Conservation (phyloP, 179 eudicot species). For the Drosera spatulata region DNA sequence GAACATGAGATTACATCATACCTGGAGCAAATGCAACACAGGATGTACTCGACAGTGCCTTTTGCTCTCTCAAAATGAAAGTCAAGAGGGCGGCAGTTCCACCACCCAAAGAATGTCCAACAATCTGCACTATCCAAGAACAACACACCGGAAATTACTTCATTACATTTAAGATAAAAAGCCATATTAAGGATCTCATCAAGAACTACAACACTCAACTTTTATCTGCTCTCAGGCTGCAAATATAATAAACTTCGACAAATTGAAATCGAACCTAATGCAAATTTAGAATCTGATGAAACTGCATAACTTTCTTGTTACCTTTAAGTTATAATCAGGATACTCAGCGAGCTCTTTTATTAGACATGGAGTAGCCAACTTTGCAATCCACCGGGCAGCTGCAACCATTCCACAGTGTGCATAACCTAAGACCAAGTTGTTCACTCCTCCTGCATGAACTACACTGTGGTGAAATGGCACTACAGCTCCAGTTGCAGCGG, state of each 20-base stretch:
- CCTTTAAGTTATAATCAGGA: constrained; percentile 79
- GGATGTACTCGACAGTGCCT: constrained; percentile 71
- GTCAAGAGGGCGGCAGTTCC: constrained; percentile 97
- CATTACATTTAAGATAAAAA: neutral
- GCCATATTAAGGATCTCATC: neutral
- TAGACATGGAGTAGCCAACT: constrained; percentile 78
- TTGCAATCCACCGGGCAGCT: constrained; percentile 99
- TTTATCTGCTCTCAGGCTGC: no score
- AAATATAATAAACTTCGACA: no score
- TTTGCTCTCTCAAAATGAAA: constrained; percentile 74
- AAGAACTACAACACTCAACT: no score
- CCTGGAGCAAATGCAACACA: constrained; percentile 99
- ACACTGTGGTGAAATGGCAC: constrained; percentile 97
- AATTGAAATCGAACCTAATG: no score
- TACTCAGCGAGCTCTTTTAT: constrained; percentile 45
- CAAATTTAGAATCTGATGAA: neutral
- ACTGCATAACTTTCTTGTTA: constrained; percentile 8
- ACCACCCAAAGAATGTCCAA: constrained; percentile 98
- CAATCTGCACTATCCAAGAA: constrained; percentile 44
- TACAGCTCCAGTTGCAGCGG: constrained; percentile 97
- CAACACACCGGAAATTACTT: neutral
- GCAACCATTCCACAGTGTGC: constrained; percentile 99
- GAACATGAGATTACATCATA: neutral
- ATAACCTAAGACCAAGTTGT: constrained; percentile 77
- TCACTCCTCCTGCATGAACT: constrained; percentile 95